These are phyloP conservation scores for Pisolithus thermaeus DNA, from an alignment of 1,284 basidiomycete genomes.

Conservation along the genomic window DNA sequence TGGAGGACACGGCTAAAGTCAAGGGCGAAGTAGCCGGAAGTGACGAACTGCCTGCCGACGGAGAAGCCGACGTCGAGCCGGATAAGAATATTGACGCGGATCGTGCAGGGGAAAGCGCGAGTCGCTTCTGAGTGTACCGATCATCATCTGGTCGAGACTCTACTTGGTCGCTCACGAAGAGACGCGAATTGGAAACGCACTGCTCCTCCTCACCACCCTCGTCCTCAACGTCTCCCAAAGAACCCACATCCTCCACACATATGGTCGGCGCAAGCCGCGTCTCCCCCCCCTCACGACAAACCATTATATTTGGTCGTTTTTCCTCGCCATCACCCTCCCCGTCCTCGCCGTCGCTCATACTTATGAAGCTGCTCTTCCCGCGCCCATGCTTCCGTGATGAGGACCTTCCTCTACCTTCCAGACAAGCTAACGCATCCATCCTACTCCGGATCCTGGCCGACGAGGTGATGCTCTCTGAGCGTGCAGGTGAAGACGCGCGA, in stretches of 20 bases:
- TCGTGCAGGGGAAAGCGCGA: neutral
- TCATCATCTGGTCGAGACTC: too few species aligned
- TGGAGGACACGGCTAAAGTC: neutral
- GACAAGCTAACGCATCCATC: slow-evolving; percentile 51
- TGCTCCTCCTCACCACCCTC: slow-evolving; percentile 18
- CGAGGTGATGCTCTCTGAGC: slow-evolving; percentile 32
- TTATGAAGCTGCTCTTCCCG: slow-evolving; percentile 53
- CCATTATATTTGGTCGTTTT: neutral
- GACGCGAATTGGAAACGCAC: neutral
- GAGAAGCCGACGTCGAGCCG: neutral
- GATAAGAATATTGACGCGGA: neutral
- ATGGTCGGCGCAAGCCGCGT: neutral
- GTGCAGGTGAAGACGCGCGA: slow-evolving; percentile 2
- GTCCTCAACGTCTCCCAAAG: slow-evolving; percentile 27
- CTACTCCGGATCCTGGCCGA: slow-evolving; percentile 26
- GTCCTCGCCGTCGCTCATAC: slow-evolving; percentile 52
- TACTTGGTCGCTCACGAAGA: neutral
- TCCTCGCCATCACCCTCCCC: neutral
- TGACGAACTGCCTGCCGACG: neutral
- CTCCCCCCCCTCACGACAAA: neutral
- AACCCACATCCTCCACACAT: slow-evolving; percentile 13
- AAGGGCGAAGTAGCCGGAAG: neutral
- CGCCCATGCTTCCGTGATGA: slow-evolving; percentile 13
- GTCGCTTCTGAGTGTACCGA: neutral
- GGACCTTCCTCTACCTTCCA: slow-evolving; percentile 46